Evolutionary conservation across 208 protist genomes (phyloP).

Genomic region (Trypanosomatidae sp.): DNA sequence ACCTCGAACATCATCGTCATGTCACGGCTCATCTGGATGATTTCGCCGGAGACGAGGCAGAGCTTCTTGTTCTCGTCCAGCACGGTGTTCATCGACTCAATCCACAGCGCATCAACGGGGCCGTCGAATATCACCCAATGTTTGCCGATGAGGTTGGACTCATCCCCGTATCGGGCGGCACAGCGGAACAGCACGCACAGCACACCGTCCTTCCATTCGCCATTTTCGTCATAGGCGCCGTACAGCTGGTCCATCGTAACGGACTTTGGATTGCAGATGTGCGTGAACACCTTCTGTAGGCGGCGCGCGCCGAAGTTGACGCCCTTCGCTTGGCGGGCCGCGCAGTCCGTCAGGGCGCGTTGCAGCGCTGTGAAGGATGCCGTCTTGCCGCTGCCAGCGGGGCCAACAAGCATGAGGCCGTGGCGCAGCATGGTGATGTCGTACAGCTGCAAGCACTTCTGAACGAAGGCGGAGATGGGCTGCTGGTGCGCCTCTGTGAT

Average conservation of each 20-base stretch:
- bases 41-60: conserved; percentile 95
- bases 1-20: conserved; percentile 99
- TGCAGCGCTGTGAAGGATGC: conserved; percentile 89
- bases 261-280: conserved; percentile 97
- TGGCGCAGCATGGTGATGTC: conserved; percentile 98
- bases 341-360: conserved; percentile 76
- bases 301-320: conserved; percentile 63
- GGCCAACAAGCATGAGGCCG: conserved; percentile 98
- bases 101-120: conserved; percentile 96
- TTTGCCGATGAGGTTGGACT: conserved; percentile 85
- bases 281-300: conserved; percentile 92
- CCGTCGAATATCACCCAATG: conserved; percentile 98
- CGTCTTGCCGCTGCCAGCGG: conserved; percentile 96
- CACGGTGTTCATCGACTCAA: conserved; percentile 97
- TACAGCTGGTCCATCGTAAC: conserved; percentile 99
- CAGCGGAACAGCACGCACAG: conserved; percentile 94
- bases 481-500: conserved; percentile 82
- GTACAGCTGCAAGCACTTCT: conserved; percentile 98
- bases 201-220: conserved; percentile 98
- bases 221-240: conserved; percentile 96
- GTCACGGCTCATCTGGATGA: conserved; percentile 95
- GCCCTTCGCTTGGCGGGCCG: conserved; percentile 66
- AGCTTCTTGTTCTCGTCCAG: conserved; percentile 97
- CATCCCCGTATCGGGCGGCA: conserved; percentile 87
- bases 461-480: conserved; percentile 90